A percentile compares a stretch with the other conserved stretches of the same genome.
Evolutionary conservation across 176 grass and related monocot species (phyloP).

Genomic region (Avena atlantica): DNA sequence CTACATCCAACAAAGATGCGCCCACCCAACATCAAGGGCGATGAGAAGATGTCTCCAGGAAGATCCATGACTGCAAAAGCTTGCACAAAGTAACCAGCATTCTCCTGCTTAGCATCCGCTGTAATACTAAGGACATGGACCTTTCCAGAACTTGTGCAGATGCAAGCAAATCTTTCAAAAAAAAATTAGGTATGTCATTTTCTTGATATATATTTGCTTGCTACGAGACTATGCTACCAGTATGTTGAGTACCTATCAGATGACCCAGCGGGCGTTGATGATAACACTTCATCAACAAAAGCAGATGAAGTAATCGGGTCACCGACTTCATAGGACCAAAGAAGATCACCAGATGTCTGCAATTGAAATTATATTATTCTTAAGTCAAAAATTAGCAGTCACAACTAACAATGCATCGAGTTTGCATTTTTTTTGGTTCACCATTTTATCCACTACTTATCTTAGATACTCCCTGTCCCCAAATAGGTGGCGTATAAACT

Average conservation of each 20-base stretch:
- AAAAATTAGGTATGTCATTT: conserved; percentile 6
- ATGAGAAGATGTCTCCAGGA: conserved; percentile 81
- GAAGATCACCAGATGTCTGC: conserved; percentile 61
- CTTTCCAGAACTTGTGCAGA: conserved; percentile 84
- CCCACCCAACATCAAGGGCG: conserved; percentile 82
- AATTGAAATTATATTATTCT: background rate
- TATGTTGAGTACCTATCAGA: conserved; percentile 62
- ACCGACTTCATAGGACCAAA: conserved; percentile 70
- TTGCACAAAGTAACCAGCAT: conserved; percentile 46
- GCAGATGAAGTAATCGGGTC: conserved; percentile 81
- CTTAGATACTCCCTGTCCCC: background rate
- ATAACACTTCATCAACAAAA: conserved; percentile 79
- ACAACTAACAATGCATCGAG: background rate
- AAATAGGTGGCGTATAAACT: no score
- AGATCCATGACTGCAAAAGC: conserved; percentile 60
- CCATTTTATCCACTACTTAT: conserved; percentile 12
- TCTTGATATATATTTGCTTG: conserved; percentile 12
- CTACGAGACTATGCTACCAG: background rate
- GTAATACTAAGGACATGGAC: conserved; percentile 76
- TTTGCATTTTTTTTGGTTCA: background rate
- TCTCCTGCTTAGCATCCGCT: conserved; percentile 38
- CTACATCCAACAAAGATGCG: conserved; percentile 91
- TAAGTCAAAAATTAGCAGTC: background rate
- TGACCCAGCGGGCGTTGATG: conserved; percentile 45
- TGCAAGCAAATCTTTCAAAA: conserved; percentile 64